Evolutionary conservation across 225 moss, liverwort and hornwort species (phyloP).

Genomic region (Marchantia polymorpha): DNA sequence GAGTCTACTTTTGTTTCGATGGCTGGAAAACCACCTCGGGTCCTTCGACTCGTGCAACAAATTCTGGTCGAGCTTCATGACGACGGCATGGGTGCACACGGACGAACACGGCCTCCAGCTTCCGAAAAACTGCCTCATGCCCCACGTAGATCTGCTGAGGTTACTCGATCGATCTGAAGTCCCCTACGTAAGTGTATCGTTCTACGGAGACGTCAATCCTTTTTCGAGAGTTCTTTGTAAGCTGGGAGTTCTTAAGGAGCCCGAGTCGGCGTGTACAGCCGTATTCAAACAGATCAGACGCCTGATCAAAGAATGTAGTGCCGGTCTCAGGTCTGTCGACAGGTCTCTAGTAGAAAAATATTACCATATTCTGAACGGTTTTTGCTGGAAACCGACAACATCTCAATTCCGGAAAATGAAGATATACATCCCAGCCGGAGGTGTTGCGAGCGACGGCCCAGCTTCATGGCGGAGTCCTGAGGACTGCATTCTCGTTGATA

Average conservation of each 20-base stretch:
- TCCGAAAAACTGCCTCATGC: not conserved
- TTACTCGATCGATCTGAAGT: not conserved
- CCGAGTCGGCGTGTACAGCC: not conserved
- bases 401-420: too few species aligned
- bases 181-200: not conserved
- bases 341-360: not conserved
- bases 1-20: constrained; percentile 13
- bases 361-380: not conserved
- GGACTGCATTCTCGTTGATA: not conserved
- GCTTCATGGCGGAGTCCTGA: not conserved
- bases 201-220: not conserved
- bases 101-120: not conserved
- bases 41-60: not conserved
- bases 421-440: constrained; percentile 3
- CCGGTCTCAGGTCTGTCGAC: not conserved
- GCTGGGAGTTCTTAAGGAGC: not conserved
- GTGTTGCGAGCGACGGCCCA: not conserved
- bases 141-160: not conserved
- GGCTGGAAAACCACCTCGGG: not conserved
- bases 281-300: not conserved
- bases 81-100: constrained; percentile 5
- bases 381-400: not conserved
- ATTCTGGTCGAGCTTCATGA: not conserved
- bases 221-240: not conserved
- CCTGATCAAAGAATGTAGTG: not conserved